Conservation (phyloP, 2,329 filamentous ascomycete genomes). For the Fusarium marasasianum region DNA sequence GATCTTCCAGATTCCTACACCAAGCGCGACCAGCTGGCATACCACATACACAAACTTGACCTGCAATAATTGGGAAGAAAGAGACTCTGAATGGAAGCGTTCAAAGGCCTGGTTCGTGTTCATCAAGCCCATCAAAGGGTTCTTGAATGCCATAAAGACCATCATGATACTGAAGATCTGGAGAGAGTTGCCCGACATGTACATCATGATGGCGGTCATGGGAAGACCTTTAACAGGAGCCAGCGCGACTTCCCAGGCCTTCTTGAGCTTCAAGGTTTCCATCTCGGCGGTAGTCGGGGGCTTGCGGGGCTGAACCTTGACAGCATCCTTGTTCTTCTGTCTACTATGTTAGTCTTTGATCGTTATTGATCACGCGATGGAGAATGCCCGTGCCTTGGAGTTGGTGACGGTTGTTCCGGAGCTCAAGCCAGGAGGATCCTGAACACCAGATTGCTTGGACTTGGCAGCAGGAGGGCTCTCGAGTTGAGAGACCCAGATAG, state of each 20-base stretch:
- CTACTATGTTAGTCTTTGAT: slow-evolving; percentile 4
- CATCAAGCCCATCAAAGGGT: slow-evolving; percentile 85
- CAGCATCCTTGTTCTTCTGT: slow-evolving; percentile 62
- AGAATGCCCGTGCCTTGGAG: slow-evolving; percentile 62
- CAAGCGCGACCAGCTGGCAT: slow-evolving; percentile 86
- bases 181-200: slow-evolving; percentile 98
- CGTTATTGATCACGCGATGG: background rate
- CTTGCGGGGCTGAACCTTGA: slow-evolving; percentile 65
- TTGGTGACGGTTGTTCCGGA: slow-evolving; percentile 56
- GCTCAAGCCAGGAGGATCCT: slow-evolving; percentile 87
- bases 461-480: slow-evolving; percentile 73
- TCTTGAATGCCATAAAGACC: slow-evolving; percentile 99
- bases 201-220: slow-evolving; percentile 99
- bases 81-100: slow-evolving; percentile 86
- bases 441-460: slow-evolving; percentile 72
- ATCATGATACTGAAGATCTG: slow-evolving; percentile 99
- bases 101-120: slow-evolving; percentile 89
- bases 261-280: slow-evolving; percentile 96
- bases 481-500: slow-evolving; percentile 86
- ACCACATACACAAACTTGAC: slow-evolving; percentile 89
- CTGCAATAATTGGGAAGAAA: slow-evolving; percentile 75
- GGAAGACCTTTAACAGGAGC: slow-evolving; percentile 93
- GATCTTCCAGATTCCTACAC: slow-evolving; percentile 92
- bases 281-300: slow-evolving; percentile 83
- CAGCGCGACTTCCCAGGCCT: slow-evolving; percentile 97